Percentiles rank a stretch among this genome's conserved stretches.
Conservation (phyloP, 768 basidiomycete species). For the Termitomyces sp. region DNA sequence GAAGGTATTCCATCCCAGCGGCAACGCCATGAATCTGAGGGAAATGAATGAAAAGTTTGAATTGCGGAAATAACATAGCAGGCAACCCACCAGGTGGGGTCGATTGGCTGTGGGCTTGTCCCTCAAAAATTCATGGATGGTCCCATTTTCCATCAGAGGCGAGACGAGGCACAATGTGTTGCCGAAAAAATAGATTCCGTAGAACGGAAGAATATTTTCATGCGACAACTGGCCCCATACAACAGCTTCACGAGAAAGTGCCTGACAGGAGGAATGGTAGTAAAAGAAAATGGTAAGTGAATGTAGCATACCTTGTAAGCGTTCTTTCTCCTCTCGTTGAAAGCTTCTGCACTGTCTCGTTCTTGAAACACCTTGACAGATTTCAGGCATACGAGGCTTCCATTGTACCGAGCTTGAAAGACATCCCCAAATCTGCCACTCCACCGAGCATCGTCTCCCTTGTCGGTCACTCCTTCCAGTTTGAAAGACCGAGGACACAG, state of each 20-base stretch:
- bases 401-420: conserved; percentile 18
- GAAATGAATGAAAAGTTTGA: neutral
- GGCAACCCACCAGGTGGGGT: no score
- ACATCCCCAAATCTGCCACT: conserved; percentile 26
- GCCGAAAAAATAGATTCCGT: conserved; percentile 2
- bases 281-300: no score
- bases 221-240: no score
- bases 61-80: no score
- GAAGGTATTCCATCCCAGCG: conserved; percentile 26
- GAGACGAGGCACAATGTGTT: conserved; percentile 31
- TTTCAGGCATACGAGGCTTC: conserved; percentile 21
- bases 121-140: conserved; percentile 23
- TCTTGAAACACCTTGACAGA: neutral
- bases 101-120: conserved; percentile 8
- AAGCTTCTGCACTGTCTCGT: neutral
- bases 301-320: no score
- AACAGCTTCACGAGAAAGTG: no score
- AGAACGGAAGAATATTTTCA: no score
- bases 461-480: neutral
- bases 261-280: no score
- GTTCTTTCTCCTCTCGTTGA: conserved; percentile 9
- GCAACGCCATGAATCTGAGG: conserved; percentile 17
- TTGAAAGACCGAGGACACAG: no score
- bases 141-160: conserved; percentile 35
- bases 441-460: neutral